These are phyloP conservation scores for Penicillium sp. DNA, from an alignment of 2,329 filamentous ascomycete genomes.

Conservation along the genomic window DNA sequence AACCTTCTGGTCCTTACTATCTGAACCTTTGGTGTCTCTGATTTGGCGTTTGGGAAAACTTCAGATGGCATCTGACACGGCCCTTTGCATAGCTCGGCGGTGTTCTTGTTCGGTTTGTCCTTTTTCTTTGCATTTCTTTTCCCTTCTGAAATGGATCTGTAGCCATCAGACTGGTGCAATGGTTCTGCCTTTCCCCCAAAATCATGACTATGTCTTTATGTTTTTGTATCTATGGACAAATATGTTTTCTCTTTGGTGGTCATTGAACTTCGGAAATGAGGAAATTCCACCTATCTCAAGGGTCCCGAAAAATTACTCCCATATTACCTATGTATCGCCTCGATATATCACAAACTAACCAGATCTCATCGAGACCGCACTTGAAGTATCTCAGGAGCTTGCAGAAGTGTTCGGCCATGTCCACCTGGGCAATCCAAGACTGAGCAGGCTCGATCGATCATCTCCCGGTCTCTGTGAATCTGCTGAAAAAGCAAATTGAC, in stretches of 20 bases:
- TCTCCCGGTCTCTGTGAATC: not conserved
- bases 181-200: not conserved
- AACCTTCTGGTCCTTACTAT: conserved; percentile 2
- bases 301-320: not conserved
- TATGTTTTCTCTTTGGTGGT: not conserved
- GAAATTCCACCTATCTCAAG: not conserved
- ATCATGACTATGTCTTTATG: not conserved
- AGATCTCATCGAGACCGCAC: not conserved
- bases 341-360: not conserved
- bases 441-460: not conserved
- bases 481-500: not conserved
- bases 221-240: not conserved
- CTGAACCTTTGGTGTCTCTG: not conserved
- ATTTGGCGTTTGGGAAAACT: conserved; percentile 2
- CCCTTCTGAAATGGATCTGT: not conserved
- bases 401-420: not conserved
- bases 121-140: not conserved
- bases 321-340: not conserved
- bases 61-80: not conserved
- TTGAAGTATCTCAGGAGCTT: not conserved
- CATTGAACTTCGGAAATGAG: not conserved
- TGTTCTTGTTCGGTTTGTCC: not conserved
- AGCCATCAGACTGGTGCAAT: not conserved
- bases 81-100: conserved; percentile 10
- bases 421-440: not conserved